Base-by-base conservation (phyloP, 768 basidiomycete species). In the Boletellus sp. region DNA sequence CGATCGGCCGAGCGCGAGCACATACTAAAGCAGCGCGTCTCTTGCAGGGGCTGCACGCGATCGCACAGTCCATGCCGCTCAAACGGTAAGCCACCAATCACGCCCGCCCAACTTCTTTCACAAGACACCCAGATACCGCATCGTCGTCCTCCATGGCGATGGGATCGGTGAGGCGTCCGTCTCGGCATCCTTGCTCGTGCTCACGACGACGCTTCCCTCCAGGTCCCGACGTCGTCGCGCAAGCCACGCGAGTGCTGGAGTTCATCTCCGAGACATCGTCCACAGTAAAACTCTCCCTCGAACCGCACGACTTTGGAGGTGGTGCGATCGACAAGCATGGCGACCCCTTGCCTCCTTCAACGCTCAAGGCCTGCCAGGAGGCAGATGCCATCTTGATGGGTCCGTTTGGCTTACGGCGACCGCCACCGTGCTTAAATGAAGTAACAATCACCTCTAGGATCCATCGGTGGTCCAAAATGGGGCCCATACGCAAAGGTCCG, bases 401-500 rank as follows among this genome's bases (percentile, higher is more conserved):
- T 93, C 60, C 42, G 78, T 60, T 7, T 20, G 26, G 43, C 36
- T n/a, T n/a, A 8, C 19, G 23, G 15, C 20, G 2, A 34, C 13
- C 32, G 1, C 16, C 35, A 17, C 17, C 2, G 4, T 33, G 35
- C 50, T 56, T 35, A 28, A 10, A 28, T 1, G 7, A 8, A 28
- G 11, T 28, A 11, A 28, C 11, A 61, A 39, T 45, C 31, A 36
- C 19, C 19, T n/a, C 16, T 49, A 97, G 95, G 95, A 57, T 87
- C 95, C 17, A 90, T 98, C 57, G 96, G 96, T 51, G 96, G 96
- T n/a, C 96, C 96, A 13, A 97, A 97, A 71, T 99, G 96, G 96
- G 94, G 93, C 42, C 87, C 94, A 3, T 80, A 84, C 49, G 78
- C 81, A 52, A 85, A 87, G 67, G 82, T 97, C 47, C 85, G 96